phyloP scores from a whole-genome alignment of 2,329 filamentous ascomycete genomes.

The Exophiala aquamarina region DNA sequence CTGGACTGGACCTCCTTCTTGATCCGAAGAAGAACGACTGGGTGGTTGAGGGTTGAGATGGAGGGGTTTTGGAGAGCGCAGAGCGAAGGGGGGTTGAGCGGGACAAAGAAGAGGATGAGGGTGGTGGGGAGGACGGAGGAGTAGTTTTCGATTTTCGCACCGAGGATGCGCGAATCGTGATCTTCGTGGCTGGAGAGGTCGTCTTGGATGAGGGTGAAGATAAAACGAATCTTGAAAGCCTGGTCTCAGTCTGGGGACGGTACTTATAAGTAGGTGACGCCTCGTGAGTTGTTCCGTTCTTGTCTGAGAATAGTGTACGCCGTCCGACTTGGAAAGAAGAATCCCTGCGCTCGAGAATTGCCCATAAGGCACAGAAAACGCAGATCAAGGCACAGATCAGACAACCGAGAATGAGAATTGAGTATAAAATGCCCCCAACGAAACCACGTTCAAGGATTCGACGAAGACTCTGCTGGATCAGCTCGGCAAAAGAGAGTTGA shows the following conservation, averaged over 20 bases:
- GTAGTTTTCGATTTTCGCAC: not conserved
- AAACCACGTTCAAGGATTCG: slow-evolving; percentile 19
- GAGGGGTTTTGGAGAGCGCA: slow-evolving; percentile 16
- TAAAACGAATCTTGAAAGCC: slow-evolving; percentile 8
- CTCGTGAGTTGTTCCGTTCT: not conserved
- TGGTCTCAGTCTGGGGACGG: slow-evolving; percentile 1
- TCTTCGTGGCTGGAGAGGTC: slow-evolving; percentile 11
- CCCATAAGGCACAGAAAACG: slow-evolving; percentile 6
- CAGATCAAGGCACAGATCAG: slow-evolving; percentile 17
- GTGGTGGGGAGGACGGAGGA: not conserved
- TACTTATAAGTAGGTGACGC: not conserved
- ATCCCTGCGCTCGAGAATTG: slow-evolving; percentile 7
- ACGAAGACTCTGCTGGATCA: slow-evolving; percentile 11
- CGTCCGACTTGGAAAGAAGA: too few species aligned
- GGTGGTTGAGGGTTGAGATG: slow-evolving; percentile 2
- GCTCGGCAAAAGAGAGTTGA: slow-evolving; percentile 18
- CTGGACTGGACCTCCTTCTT: not conserved
- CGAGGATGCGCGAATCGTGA: slow-evolving; percentile 15
- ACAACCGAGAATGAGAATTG: slow-evolving; percentile 14
- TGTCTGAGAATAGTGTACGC: not conserved
- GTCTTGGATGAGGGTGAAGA: not conserved
- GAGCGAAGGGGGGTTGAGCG: slow-evolving; percentile 15
- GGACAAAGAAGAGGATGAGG: not conserved
- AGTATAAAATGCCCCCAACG: slow-evolving; percentile 10
- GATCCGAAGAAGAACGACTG: slow-evolving; percentile 6